A percentile compares a stretch with the other conserved stretches of the same genome.
Conservation (phyloP, 306 rosid species). For the Alnus glutinosa region DNA sequence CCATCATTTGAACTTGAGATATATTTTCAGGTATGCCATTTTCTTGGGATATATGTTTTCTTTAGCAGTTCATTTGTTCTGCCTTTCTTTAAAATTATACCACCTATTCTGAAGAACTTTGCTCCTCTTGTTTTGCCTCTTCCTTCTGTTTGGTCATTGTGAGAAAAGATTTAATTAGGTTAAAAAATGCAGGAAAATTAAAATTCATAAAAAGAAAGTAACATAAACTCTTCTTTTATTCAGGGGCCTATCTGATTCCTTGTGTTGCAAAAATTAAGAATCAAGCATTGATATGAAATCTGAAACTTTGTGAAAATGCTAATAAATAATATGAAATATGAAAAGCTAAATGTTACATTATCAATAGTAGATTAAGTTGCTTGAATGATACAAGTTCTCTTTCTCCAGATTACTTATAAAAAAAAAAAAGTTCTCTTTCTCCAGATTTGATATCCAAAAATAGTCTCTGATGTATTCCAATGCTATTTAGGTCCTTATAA, state of each 20-base stretch:
- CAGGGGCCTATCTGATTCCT: not conserved
- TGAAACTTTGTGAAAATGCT: not conserved
- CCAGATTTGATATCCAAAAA: not conserved
- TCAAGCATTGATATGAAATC: not conserved
- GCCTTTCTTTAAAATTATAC: not conserved
- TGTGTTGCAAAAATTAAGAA: not conserved
- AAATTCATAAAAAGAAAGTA: not conserved
- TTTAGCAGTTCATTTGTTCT: not conserved
- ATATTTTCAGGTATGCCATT: conserved; percentile 68
- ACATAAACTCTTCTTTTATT: not conserved
- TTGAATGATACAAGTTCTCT: not conserved
- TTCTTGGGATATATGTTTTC: conserved; percentile 10
- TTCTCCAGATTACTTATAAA: not conserved
- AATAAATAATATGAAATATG: not conserved
- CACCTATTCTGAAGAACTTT: not conserved
- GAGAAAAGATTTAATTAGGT: not conserved
- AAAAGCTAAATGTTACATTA: not conserved
- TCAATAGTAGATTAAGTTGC: not conserved
- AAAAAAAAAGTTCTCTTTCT: not conserved
- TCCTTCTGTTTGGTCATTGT: not conserved
- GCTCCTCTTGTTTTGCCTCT: not conserved
- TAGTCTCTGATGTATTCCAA: not conserved
- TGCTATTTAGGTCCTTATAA: no score
- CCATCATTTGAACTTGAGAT: conserved; percentile 98
- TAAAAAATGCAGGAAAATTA: not conserved